Evolutionary conservation across 140 eudicot species (phyloP), one percentile per base, ranked within the genome.

Genomic region (Anethum foeniculum): DNA sequence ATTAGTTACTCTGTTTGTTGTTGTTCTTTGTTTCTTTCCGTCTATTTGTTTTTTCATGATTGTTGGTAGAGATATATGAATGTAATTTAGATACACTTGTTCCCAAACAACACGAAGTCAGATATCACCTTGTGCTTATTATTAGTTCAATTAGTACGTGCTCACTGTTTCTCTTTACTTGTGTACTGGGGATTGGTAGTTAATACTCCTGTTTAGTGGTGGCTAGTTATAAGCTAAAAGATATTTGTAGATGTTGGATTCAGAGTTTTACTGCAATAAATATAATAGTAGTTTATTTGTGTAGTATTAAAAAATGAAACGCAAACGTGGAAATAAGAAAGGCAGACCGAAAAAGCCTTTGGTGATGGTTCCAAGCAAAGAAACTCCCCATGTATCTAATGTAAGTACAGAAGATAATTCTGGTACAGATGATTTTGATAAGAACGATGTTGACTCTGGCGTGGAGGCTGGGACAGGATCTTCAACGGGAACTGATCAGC

Each of bases 271-370:
- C 77, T 19, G 36, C 52, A 72, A 39, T 19, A 74, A 44, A n/a
- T 44, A 25, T 44, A 25, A 3, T 23, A 46, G 49, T 16, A 11
- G 18, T 39, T 49, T n/a, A 12, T 74, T 44, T 46, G 49, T 44
- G 16, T 25, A 23, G 77, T 44, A n/a, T 48, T 28, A 75, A 79
- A 65, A 78, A 47, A 94, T 94, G 98, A 94, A 94, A 85, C 90
- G 97, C 25, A 90, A 82, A 86, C 97, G 96, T 73, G 97, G 98
- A 76, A 89, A 73, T 32, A 87, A 91, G 90, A 94, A 92, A 88
- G 87, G 94, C 52, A 89, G 85, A 75, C 68, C 85, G 13, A 88
- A 89, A 77, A 90, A 86, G 83, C 80, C 82, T 43, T 81, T 84
- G 68, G 71, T 83, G 75, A 81, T 19, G 21, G 83, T 81, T 47